Evolutionary conservation across 2,329 filamentous ascomycete genomes (phyloP).

Genomic region (Aspergillus brunneoviolaceus): DNA sequence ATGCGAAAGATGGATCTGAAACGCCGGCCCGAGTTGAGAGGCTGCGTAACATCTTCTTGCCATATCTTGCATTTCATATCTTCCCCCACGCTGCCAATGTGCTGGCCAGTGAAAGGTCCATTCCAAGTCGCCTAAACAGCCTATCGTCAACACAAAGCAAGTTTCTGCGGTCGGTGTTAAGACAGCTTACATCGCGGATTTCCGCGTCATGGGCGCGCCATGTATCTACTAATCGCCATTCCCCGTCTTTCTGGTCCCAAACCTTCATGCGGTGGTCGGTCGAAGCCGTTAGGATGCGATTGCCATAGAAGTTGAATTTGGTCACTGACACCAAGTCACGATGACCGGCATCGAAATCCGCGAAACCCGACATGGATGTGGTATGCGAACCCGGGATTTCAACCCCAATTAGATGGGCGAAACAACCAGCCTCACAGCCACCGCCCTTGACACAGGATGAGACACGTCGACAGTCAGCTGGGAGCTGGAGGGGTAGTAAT

Average conservation of each 20-base stretch:
- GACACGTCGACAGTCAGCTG: background rate
- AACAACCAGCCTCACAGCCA: slow-evolving; percentile 10
- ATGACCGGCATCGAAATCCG: slow-evolving; percentile 48
- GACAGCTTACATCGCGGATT: slow-evolving; percentile 72
- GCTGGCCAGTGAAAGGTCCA: slow-evolving; percentile 81
- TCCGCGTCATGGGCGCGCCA: slow-evolving; percentile 91
- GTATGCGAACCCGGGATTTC: background rate
- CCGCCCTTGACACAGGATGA: slow-evolving; percentile 6
- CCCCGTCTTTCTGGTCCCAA: slow-evolving; percentile 73
- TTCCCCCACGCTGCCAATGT: slow-evolving; percentile 83
- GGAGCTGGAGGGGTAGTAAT: background rate
- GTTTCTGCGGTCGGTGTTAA: slow-evolving; percentile 16
- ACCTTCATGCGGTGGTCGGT: slow-evolving; percentile 92
- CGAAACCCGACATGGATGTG: slow-evolving; percentile 31
- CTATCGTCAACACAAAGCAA: slow-evolving; percentile 21
- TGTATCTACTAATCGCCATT: slow-evolving; percentile 79
- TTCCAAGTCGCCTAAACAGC: slow-evolving; percentile 79
- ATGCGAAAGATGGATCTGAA: slow-evolving; percentile 71
- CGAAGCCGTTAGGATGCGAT: slow-evolving; percentile 85
- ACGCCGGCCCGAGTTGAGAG: slow-evolving; percentile 70
- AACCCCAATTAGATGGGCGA: slow-evolving; percentile 2
- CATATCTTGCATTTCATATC: slow-evolving; percentile 90
- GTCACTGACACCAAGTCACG: slow-evolving; percentile 74
- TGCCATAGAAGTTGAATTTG: slow-evolving; percentile 89
- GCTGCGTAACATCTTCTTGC: slow-evolving; percentile 83